A percentile compares a stretch with the other conserved stretches of the same genome.
phyloP scores from a whole-genome alignment of 495 filamentous ascomycete genomes.

The Xanthoparmelia taractica region DNA sequence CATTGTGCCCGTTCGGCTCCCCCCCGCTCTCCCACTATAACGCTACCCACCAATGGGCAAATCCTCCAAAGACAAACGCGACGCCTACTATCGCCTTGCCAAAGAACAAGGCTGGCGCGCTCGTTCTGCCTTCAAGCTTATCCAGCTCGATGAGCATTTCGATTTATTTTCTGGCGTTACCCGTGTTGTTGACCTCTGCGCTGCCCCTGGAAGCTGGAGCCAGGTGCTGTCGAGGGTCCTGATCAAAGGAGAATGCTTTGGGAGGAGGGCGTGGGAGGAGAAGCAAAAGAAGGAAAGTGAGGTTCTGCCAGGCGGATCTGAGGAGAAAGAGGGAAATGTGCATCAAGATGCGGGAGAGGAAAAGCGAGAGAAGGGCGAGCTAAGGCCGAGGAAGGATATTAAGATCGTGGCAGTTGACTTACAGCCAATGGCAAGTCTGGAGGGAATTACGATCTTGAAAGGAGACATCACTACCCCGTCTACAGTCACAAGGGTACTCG shows the following conservation, averaged over 20 bases:
- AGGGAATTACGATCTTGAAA: conserved; percentile 82
- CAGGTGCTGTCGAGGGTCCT: conserved; percentile 89
- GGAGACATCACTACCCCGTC: conserved; percentile 97
- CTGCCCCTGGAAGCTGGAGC: conserved; percentile 92
- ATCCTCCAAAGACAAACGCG: conserved; percentile 96
- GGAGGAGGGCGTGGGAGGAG: conserved; percentile 74
- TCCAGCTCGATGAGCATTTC: conserved; percentile 96
- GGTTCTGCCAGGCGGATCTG: conserved; percentile 30
- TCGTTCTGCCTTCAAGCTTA: conserved; percentile 89
- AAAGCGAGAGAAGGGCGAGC: conserved; percentile 25
- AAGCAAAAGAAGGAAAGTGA: conserved; percentile 54
- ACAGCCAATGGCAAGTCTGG: conserved; percentile 87
- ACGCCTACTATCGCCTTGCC: conserved; percentile 93
- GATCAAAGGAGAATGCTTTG: conserved; percentile 87
- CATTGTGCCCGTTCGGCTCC: neutral
- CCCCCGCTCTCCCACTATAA: neutral
- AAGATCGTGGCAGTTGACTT: conserved; percentile 94
- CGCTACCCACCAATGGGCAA: conserved; percentile 63
- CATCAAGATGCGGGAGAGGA: conserved; percentile 29
- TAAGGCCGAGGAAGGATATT: conserved; percentile 61
- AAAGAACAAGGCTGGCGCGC: conserved; percentile 99
- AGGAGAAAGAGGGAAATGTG: conserved; percentile 17
- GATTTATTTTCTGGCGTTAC: conserved; percentile 80
- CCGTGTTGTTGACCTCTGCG: conserved; percentile 93
- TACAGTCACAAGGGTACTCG: conserved; percentile 79